phyloP scores from a whole-genome alignment of 176 grass and related monocot species.

The Raddia guianensis region DNA sequence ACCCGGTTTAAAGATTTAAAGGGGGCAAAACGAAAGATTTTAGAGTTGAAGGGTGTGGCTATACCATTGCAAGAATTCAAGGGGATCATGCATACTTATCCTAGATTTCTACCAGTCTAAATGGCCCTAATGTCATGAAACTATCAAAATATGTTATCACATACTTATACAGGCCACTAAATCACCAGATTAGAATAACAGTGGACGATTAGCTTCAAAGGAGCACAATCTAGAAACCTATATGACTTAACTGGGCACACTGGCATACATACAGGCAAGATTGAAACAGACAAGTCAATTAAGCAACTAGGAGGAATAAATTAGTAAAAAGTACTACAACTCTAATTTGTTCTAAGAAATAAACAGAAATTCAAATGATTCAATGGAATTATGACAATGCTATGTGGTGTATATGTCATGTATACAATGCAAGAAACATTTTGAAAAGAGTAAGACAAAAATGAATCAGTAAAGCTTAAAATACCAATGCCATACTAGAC shows the following conservation, averaged over 20 bases:
- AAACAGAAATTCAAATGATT: conserved; percentile 12
- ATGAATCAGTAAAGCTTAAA: conserved; percentile 28
- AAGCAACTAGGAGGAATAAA: conserved; percentile 4
- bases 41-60: too few relatives aligned
- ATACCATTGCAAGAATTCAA: too few relatives aligned
- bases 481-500: conserved; percentile 39
- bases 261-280: neutral
- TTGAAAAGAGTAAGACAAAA: neutral
- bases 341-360: neutral
- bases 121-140: neutral
- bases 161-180: conserved; percentile 3
- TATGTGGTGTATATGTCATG: neutral
- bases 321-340: neutral
- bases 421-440: neutral
- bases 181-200: conserved; percentile 7
- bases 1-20: too few relatives aligned
- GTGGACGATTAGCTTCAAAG: neutral
- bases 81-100: too few relatives aligned
- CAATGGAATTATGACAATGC: conserved; percentile 10
- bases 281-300: neutral
- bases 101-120: neutral
- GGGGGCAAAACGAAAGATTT: too few relatives aligned
- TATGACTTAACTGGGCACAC: neutral
- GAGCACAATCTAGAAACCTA: neutral
- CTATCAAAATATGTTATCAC: conserved; percentile 17